Conservation (phyloP, 257 asterid genomes). For the Scutellaria baicalensis region DNA sequence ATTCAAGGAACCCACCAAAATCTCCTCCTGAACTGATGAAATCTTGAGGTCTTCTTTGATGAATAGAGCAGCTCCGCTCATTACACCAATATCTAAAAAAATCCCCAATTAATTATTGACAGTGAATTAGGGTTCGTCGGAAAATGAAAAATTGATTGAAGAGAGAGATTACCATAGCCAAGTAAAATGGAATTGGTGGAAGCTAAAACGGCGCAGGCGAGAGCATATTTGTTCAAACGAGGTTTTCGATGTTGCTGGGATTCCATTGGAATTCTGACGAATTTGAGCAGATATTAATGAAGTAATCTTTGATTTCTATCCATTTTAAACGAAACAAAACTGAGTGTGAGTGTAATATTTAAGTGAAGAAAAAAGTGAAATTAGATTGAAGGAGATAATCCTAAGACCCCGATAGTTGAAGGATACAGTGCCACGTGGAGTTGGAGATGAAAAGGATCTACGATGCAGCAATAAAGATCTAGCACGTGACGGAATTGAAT, state of each 20-base stretch:
- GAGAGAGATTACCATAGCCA: conserved; percentile 56
- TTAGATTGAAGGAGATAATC: not conserved
- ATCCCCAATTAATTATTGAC: not conserved
- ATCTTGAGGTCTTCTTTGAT: conserved; percentile 56
- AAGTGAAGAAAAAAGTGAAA: not conserved
- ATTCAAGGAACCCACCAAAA: conserved; percentile 63
- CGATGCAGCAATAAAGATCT: no score
- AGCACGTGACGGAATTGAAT: no score
- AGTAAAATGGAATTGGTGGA: conserved; percentile 78
- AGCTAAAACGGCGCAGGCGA: conserved; percentile 71
- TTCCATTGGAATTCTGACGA: conserved; percentile 4
- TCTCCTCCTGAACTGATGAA: conserved; percentile 47
- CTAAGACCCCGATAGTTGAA: not conserved
- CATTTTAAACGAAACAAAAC: not conserved
- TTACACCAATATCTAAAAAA: conserved; percentile 80
- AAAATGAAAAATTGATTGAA: no score
- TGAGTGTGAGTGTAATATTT: not conserved
- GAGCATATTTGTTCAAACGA: conserved; percentile 53
- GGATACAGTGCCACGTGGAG: conserved; percentile 12
- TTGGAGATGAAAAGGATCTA: not conserved
- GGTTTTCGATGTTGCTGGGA: conserved; percentile 11
- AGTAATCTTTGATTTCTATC: no score
- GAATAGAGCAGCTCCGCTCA: conserved; percentile 73
- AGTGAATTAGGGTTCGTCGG: not conserved
- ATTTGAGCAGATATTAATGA: not conserved